These are phyloP conservation scores for Sporobolomyces pararoseus DNA, from an alignment of 768 basidiomycete species.

Conservation along the genomic window DNA sequence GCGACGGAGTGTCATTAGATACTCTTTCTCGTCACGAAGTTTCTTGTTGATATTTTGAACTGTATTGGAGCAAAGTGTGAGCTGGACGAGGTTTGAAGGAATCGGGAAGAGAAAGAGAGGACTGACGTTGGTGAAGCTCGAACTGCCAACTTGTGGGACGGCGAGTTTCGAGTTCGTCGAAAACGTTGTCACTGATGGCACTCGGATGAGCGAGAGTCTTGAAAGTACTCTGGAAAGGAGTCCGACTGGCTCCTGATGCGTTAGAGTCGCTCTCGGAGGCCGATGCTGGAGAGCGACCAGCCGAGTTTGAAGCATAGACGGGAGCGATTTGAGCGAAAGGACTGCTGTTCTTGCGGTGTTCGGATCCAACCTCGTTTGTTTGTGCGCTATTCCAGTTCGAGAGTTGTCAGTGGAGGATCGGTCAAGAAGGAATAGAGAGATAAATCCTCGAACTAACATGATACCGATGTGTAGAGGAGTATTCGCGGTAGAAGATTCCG, in stretches of 20 bases:
- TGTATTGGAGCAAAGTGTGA: neutral
- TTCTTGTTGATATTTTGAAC: conserved; percentile 40
- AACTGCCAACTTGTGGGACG: conserved; percentile 83
- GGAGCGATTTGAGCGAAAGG: conserved; percentile 23
- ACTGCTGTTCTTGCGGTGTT: conserved; percentile 31
- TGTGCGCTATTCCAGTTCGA: conserved; percentile 17
- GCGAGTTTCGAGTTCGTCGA: conserved; percentile 67
- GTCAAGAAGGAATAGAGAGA: too few relatives aligned
- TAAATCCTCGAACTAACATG: conserved; percentile 36
- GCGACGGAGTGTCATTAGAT: conserved; percentile 22
- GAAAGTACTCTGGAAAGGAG: conserved; percentile 36
- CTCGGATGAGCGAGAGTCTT: conserved; percentile 40
- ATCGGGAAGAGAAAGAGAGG: neutral
- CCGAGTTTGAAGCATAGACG: conserved; percentile 23
- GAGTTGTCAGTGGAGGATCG: too few relatives aligned
- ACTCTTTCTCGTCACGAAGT: conserved; percentile 39
- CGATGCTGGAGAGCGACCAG: conserved; percentile 11
- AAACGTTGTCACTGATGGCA: conserved; percentile 56
- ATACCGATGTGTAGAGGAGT: conserved; percentile 28
- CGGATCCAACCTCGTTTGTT: conserved; percentile 36
- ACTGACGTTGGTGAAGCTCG: conserved; percentile 43
- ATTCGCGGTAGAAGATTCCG: conserved; percentile 6
- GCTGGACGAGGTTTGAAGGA: neutral
- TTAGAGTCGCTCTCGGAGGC: conserved; percentile 17
- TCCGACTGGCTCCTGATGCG: conserved; percentile 3